A percentile compares a stretch with the other conserved stretches of the same genome.
These are phyloP conservation scores for Liriodendron chinense DNA, from an alignment of 164 flowering plant genomes.

Conservation along the genomic window DNA sequence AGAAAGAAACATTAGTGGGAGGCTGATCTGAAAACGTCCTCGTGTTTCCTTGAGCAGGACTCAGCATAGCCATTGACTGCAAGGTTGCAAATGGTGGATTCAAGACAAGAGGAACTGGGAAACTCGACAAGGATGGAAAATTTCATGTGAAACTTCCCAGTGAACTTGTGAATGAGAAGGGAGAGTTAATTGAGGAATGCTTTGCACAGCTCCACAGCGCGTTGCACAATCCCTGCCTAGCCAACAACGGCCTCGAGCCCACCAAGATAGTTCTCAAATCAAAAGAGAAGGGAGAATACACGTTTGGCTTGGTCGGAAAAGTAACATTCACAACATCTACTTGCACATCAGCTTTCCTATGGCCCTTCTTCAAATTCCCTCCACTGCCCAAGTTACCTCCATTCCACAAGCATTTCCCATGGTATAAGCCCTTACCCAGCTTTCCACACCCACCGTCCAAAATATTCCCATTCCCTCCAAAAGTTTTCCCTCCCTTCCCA, in stretches of 20 bases:
- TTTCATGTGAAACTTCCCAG: slow-evolving; percentile 48
- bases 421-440: slow-evolving; percentile 1
- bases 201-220: slow-evolving; percentile 68
- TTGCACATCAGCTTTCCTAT: slow-evolving; percentile 55
- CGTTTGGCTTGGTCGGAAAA: slow-evolving; percentile 33
- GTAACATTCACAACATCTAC: slow-evolving; percentile 50
- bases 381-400: slow-evolving; percentile 23
- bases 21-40: no score
- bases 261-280: slow-evolving; percentile 44
- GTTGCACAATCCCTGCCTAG: slow-evolving; percentile 53
- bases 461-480: neutral
- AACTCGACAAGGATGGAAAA: slow-evolving; percentile 58
- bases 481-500: neutral
- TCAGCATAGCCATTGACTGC: slow-evolving; percentile 59
- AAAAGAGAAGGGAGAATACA: slow-evolving; percentile 32
- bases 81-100: slow-evolving; percentile 46
- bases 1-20: no score
- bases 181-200: slow-evolving; percentile 55
- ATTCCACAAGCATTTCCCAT: slow-evolving; percentile 5
- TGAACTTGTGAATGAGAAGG: slow-evolving; percentile 37
- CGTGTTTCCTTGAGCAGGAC: slow-evolving; percentile 35
- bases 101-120: slow-evolving; percentile 44
- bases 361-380: slow-evolving; percentile 46
- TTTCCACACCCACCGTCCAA: slow-evolving; percentile 3
- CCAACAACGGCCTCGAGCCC: slow-evolving; percentile 37